Evolutionary conservation across 306 rosid species (phyloP), one percentile per base, ranked within the genome.

Genomic region (Cucumis cinereus): DNA sequence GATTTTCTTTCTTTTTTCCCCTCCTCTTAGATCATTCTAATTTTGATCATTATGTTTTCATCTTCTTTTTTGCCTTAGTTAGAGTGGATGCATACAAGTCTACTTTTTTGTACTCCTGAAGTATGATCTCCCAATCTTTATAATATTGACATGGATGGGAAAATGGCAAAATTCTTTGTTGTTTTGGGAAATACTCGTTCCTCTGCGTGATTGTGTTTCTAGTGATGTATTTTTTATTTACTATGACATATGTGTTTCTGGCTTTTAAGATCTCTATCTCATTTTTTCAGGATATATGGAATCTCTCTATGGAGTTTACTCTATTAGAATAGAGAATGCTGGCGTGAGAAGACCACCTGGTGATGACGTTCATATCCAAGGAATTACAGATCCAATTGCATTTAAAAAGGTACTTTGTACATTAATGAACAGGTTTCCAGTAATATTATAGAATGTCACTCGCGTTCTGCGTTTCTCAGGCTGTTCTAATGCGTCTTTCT

Each of bases 361-460:
- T 55, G 96, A 94, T 78, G 97, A 94, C 79, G 97, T 94, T 86
- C 89, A 88, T 81, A 91, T 94, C 77, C 89, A 86, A 49, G 98
- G 98, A 9, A 67, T 91, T 84, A 88, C 97, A 64, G 86, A 94
- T 74, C 97, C 97, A 56, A 82, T 75, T 68, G 97, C 93, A 75
- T 91, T 91, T 81, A 86, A 85, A 84, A 91, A 91, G 98, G 98
- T 91, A 85, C 28, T 62, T 70, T 14, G 58, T 49, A 8, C 24
- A 66, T 66, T 40, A 14, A 45, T 45, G 57, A 43, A 43, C 38
- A 47, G 36, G 50, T 24, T 24, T 70, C 13, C 57, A 47, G 38
- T 70, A 1, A 47, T 45, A 26, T 8, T 28, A 47, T 7, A 13
- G 23, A 26, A 47, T 14, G 7, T 50, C 55, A 24, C 43, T 7